Evolutionary conservation across 805 yeast species (phyloP), one percentile per base, ranked within the genome.

Genomic region (Cyberlindnera nakhonratchasimensis): DNA sequence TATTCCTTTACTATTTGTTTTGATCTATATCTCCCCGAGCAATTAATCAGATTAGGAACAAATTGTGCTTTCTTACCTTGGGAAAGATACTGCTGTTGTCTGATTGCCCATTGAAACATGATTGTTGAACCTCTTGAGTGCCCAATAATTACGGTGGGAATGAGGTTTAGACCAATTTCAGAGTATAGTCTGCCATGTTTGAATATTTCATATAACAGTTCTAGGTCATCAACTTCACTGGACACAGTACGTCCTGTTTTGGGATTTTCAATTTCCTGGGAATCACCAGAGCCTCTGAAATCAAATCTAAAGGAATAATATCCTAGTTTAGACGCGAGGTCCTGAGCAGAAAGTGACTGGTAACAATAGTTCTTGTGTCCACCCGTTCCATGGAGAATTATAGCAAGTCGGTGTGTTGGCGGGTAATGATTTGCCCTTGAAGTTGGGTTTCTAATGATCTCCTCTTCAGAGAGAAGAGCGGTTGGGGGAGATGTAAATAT

Each of bases 71-170:
- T 49, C 4, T 65, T 48, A 9, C 59, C 53, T 3, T 59, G 62
- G 2, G 61, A 62, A 11, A 61, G 39, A 16, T 66, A 63, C 17
- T 50, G 34, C 42, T 72, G 69, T 42, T 75, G 76, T 29, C 61
- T 43, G 23, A 75, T 48, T 2, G 82, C 82, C 85, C 91, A 90
- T 42, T 75, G 66, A 53, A 86, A 80, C 80, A 81, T 78, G 6
- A 90, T 81, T 19, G 83, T 72, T 3, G 77, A 71, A 6, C 96
- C 96, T 47, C 96, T 69, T 0, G 96, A 86, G 60, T 90, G 97
- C 3, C 79, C 83, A 25, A 86, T 73, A 4, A 89, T 66, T 1
- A 84, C 69, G 40, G 75, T 74, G 17, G 85, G 61, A 3, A 72
- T 60, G 40, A 79, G 66, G 32, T 63, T 60, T 6, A 63, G 62